A percentile compares a stretch with the other conserved stretches of the same genome.
phyloP scores from a whole-genome alignment of 2,329 filamentous ascomycete genomes.

The Waltergamsia citrina region DNA sequence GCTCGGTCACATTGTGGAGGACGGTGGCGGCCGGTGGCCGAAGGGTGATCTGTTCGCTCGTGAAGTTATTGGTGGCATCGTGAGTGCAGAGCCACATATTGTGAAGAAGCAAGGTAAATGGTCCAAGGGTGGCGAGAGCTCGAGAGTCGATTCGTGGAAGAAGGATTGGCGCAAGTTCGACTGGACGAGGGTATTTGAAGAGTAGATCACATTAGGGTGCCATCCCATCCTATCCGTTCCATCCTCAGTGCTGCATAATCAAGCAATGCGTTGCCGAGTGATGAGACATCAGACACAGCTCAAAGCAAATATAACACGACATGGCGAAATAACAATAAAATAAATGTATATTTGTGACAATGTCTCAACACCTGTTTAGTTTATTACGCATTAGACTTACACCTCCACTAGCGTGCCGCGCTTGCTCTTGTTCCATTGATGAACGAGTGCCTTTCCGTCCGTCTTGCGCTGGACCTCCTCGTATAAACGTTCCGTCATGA shows the following conservation, averaged over 20 bases:
- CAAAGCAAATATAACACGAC: too few species aligned
- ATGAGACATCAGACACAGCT: background rate
- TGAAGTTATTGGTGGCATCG: conserved; percentile 86
- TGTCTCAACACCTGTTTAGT: background rate
- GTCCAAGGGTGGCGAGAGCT: conserved; percentile 58
- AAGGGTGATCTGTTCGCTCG: conserved; percentile 85
- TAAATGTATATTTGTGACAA: background rate
- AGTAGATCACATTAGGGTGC: too few species aligned
- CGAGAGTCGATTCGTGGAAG: conserved; percentile 66
- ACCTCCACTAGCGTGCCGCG: too few species aligned
- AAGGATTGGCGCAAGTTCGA: conserved; percentile 89
- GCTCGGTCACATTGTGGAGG: conserved; percentile 85
- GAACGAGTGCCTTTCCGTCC: conserved; percentile 15
- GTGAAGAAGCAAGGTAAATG: conserved; percentile 88
- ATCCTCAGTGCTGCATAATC: too few species aligned
- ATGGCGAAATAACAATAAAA: background rate
- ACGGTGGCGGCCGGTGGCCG: conserved; percentile 73
- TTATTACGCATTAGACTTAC: too few species aligned
- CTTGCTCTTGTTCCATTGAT: conserved; percentile 21
- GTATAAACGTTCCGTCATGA: conserved; percentile 50
- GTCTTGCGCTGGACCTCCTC: conserved; percentile 49
- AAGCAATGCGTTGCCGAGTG: too few species aligned
- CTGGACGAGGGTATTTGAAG: conserved; percentile 55
- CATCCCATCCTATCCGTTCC: too few species aligned
- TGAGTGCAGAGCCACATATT: conserved; percentile 71